Evolutionary conservation across 139 green algal genomes (phyloP), one percentile per base, ranked within the genome.

Genomic region (Protoeuglena noctilucae): DNA sequence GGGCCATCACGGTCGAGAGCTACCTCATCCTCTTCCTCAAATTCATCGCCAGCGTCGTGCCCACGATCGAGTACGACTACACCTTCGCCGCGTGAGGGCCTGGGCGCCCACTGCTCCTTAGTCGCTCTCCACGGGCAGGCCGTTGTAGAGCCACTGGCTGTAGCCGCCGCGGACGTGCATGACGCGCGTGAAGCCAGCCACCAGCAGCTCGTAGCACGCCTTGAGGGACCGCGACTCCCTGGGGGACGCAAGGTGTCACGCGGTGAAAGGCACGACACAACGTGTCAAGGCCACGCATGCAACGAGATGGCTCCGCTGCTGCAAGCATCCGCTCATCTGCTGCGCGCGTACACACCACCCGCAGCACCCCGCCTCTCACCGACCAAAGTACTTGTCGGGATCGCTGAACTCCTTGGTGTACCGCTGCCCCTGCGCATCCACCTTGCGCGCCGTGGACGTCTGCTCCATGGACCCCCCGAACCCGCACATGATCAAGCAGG

Each of bases 21-120:
- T 95, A 95, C 64, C 62, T 94, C 53, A 60, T 95, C 9, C 65
- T 94, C 5, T 95, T 95, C 68, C 73, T 95, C 4, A 95, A 95
- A 71, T 95, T 95, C 64, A 95, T 95, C 25, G 74, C 83, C 2
- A 85, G 76, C 4, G 80, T 95, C n/a, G 72, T 95, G 18, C 86
- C 86, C 24, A 94, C 85, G 3, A 94, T 95, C 21, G 75, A 94
- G 70, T 74, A 47, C 55, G 57, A 46, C 3, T n/a, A n/a, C n/a
- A n/a, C n/a, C n/a, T n/a, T n/a, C n/a, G n/a, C n/a, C n/a, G n/a
- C n/a, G n/a, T n/a, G n/a, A n/a, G n/a, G n/a, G n/a, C n/a, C n/a
- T n/a, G n/a, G n/a, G n/a, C n/a, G n/a, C n/a, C n/a, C n/a, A n/a
- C n/a, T n/a, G n/a, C n/a, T n/a, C n/a, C n/a, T n/a, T n/a, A n/a